Base-by-base conservation (phyloP, 106 monocot species). In the Apostasia shenzhenica region DNA sequence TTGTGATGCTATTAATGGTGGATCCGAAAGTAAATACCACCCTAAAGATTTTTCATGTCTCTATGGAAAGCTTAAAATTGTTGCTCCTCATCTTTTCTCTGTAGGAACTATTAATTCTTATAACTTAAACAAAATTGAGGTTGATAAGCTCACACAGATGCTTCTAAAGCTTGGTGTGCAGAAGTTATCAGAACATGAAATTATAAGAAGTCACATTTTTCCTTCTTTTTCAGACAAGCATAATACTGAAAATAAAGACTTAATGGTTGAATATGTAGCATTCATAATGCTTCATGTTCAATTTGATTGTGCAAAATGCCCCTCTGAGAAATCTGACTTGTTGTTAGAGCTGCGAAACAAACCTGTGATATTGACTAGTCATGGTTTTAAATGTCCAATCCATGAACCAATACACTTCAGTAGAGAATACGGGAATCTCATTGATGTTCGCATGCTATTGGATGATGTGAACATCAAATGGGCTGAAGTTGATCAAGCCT, bases 251-350 rank as follows among this genome's bases (percentile, higher is more conserved):
- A 76, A 87, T 44, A 75, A 8, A 62, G 67, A 63, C 54, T 66
- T 90, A 67, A 83, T 85, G 77, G 63, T 85, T 69, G 99, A 99
- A 68, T 99, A 99, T 68, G 67, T 99, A 46, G 70, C 85, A 5
- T 99, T 87, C 63, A 83, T 90, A 54, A 81, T 99, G 85, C 79
- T 90, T 58, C 99, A 99, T 80, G 70, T 93, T 69, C 99, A 99
- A 71, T 67, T 55, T 76, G 72, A 70, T n/a, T 99, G 93, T 73
- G 47, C 69, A 43, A 78, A 65, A 67, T 93, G 93, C 82, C 72
- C 26, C 4, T 77, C 48, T 72, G 85, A 99, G 68, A 93, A 83
- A 72, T 69, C 59, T 67, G 81, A 79, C 10, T 85, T 99, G 71
- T 74, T 99, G 1, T 43, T 70, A 48, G 73, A 85, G 41, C 71